Evolutionary conservation across 73 alveolate species (phyloP).

Genomic region (Paramecium sexaurelia): DNA sequence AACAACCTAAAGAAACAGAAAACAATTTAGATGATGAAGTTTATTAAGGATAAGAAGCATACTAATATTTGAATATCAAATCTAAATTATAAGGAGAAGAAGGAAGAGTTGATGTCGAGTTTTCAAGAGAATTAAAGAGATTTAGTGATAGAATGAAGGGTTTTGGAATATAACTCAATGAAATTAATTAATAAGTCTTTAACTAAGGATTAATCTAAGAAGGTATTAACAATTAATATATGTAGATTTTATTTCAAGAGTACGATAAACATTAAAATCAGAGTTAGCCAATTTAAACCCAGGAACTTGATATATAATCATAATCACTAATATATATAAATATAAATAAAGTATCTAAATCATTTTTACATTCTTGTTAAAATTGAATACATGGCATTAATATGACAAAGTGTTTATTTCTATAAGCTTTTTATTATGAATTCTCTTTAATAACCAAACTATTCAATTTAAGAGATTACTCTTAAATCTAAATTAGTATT

Average conservation of each 20-base stretch:
- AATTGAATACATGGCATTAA: conserved; percentile 58
- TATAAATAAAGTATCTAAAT: not conserved
- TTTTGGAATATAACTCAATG: not conserved
- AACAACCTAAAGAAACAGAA: conserved; percentile 67
- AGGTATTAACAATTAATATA: not conserved
- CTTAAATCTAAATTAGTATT: conserved; percentile 7
- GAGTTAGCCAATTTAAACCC: conserved; percentile 12
- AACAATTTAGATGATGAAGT: not conserved
- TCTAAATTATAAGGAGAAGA: conserved; percentile 60
- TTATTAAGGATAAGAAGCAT: not conserved
- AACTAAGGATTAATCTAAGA: conserved; percentile 41
- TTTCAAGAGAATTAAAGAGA: conserved; percentile 34
- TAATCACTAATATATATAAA: not conserved
- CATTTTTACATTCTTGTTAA: conserved; percentile 27
- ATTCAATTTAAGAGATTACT: conserved; percentile 33
- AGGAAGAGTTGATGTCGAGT: conserved; percentile 66
- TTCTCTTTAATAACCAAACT: conserved; percentile 63
- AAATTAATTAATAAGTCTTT: not conserved
- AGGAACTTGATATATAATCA: not conserved
- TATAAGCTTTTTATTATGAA: conserved; percentile 56
- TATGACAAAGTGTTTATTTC: conserved; percentile 57
- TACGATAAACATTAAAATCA: not conserved
- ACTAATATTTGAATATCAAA: not conserved
- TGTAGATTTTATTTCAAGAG: conserved; percentile 52
- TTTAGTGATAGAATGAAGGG: conserved; percentile 15